Evolutionary conservation across 805 yeast genomes (phyloP), one percentile per base, ranked within the genome.

Genomic region (Metschnikowia anglica): DNA sequence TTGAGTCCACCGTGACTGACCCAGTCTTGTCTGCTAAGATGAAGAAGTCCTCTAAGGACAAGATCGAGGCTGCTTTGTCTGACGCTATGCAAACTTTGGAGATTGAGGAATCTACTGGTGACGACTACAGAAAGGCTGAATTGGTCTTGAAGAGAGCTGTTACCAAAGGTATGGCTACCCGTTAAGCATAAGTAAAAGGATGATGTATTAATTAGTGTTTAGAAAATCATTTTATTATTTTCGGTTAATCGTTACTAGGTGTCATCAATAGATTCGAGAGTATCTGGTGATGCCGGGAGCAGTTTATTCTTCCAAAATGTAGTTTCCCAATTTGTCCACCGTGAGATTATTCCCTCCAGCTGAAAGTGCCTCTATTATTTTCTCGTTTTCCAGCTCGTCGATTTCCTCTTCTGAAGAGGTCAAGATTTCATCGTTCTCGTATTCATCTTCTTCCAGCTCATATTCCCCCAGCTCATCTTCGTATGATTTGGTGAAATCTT

Each of bases 111-210:
- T 81, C 97, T 51, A 66, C 95, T 63, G 91, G 97, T 71, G 99
- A 93, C 69, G 97, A 90, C 76, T 83, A 78, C 80, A 88, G 98
- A 85, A 93, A 88, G 85, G 98, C 99, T 68, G 98, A 93, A 83
- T 88, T 93, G 73, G 84, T 89, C 74, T 87, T 93, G 74, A 93
- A 93, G 89, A 88, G 99, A 77, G 97, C 91, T 68, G 97, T 91
- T 73, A 91, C 97, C 81, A 91, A 89, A 82, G 97, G 97, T 73
- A 87, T 90, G 89, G 86, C 97, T 63, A 81, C 97, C 74, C 97
- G 97, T 82, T 86, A 85, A 83, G 75, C 55, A 52, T 52, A 41
- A 35, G 39, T 33, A 36, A 24, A 30, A 37, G 31, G 44, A 43
- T 47, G 51, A 44, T 47, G 48, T 45, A 46, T 42, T 49, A 47